Conservation (phyloP, 2,329 filamentous ascomycete genomes). For the Colletotrichum filicis region DNA sequence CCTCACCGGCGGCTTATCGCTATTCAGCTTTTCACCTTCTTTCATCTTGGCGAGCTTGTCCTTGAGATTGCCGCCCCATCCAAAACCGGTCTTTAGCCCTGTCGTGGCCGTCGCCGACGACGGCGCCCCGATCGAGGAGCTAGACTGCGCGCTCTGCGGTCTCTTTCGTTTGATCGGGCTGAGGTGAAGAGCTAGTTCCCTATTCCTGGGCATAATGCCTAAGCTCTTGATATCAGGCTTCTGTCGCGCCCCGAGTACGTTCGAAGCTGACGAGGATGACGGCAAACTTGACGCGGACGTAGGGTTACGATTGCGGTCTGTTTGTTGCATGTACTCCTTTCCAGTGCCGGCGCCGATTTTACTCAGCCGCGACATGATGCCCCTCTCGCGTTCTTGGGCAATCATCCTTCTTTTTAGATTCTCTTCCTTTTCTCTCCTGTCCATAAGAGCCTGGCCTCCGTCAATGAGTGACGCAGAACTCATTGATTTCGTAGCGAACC, state of each 20-base stretch:
- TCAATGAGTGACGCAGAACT: constrained; percentile 74
- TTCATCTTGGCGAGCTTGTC: constrained; percentile 71
- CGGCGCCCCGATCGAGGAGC: constrained; percentile 39
- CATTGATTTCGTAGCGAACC: constrained; percentile 61
- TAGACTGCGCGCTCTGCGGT: constrained; percentile 58
- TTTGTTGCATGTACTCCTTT: constrained; percentile 73
- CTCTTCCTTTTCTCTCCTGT: constrained; percentile 72
- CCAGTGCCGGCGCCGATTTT: constrained; percentile 73
- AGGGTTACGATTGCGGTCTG: constrained; percentile 32
- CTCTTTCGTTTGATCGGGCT: constrained; percentile 72
- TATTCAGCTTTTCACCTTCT: constrained; percentile 60
- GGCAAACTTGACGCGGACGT: constrained; percentile 4
- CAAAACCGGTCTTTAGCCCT: constrained; percentile 49
- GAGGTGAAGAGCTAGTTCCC: constrained; percentile 61
- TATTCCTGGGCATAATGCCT: constrained; percentile 53
- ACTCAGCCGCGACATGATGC: constrained; percentile 76
- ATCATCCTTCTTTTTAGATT: constrained; percentile 72
- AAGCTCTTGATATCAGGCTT: constrained; percentile 57
- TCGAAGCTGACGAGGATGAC: constrained; percentile 20
- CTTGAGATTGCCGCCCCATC: constrained; percentile 67
- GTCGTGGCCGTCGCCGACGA: constrained; percentile 36
- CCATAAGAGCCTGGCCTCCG: constrained; percentile 68
- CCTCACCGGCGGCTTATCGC: constrained; percentile 59
- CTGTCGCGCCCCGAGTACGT: constrained; percentile 40
- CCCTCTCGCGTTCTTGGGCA: constrained; percentile 76